Conservation (phyloP, 1,139 yeast species). For the Candida neerlandica region DNA sequence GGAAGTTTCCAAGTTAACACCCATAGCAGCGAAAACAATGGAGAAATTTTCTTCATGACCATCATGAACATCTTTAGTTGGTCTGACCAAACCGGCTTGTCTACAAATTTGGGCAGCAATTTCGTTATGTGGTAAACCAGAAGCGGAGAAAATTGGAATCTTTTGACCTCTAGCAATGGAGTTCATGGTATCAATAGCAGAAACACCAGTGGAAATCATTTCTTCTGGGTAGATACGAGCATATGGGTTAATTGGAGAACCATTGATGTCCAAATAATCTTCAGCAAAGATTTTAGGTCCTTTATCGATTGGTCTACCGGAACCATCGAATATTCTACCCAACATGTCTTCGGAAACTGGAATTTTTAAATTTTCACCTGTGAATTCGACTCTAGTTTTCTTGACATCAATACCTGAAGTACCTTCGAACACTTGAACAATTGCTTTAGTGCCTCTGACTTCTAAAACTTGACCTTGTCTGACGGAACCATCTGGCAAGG, state of each 20-base stretch:
- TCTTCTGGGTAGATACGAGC: conserved; percentile 99
- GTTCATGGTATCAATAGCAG: conserved; percentile 98
- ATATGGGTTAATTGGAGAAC: conserved; percentile 97
- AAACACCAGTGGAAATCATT: conserved; percentile 98
- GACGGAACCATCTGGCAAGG: conserved; percentile 89
- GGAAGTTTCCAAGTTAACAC: conserved; percentile 52
- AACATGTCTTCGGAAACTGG: conserved; percentile 96
- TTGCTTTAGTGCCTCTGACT: conserved; percentile 95
- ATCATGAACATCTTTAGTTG: conserved; percentile 98
- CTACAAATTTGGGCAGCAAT: conserved; percentile 99
- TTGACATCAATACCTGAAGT: conserved; percentile 97
- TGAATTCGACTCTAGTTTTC: conserved; percentile 94
- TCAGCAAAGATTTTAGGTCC: conserved; percentile 99
- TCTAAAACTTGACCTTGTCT: conserved; percentile 99
- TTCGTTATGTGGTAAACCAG: conserved; percentile 99
- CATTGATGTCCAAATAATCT: conserved; percentile 96
- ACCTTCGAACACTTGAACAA: conserved; percentile 98
- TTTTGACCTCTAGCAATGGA: conserved; percentile 99
- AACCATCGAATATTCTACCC: conserved; percentile 98
- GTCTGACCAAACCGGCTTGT: conserved; percentile 98
- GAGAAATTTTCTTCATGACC: conserved; percentile 99
- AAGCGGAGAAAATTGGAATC: conserved; percentile 97
- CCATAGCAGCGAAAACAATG: conserved; percentile 93
- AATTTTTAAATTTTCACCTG: conserved; percentile 90
- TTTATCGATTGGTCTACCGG: conserved; percentile 97